Evolutionary conservation across 345 rosid genomes (phyloP).

Genomic region (Gossypium arboreum): DNA sequence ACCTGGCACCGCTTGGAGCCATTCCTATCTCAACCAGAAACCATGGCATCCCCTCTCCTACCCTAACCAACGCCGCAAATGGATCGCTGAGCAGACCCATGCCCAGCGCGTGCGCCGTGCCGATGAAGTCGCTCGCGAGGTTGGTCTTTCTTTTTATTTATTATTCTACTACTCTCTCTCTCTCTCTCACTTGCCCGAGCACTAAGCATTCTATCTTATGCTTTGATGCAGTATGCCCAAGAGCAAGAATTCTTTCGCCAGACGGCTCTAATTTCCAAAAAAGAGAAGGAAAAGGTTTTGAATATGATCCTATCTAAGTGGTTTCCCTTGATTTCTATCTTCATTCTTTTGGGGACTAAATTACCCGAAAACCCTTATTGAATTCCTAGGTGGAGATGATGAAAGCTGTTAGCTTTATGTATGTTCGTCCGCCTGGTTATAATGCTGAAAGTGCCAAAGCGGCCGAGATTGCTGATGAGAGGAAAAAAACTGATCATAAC

Average conservation of each 20-base stretch:
- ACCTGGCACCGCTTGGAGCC: constrained; percentile 98
- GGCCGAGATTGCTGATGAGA: constrained; percentile 71
- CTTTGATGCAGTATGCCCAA: constrained; percentile 65
- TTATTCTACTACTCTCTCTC: not conserved
- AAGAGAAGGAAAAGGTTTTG: constrained; percentile 91
- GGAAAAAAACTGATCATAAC: constrained; percentile 31
- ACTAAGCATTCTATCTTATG: not conserved
- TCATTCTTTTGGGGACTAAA: not conserved
- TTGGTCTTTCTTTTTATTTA: constrained; percentile 8
- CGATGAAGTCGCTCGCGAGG: constrained; percentile 93
- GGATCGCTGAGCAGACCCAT: constrained; percentile 96
- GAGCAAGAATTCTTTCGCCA: constrained; percentile 98
- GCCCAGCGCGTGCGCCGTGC: constrained; percentile 65
- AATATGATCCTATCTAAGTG: not conserved
- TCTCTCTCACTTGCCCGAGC: not conserved
- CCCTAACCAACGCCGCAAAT: constrained; percentile 96
- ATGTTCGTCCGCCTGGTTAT: constrained; percentile 94
- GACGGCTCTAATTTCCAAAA: constrained; percentile 83
- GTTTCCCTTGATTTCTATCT: not conserved
- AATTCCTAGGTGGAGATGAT: constrained; percentile 62
- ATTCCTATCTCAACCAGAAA: constrained; percentile 89
- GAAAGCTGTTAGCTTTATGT: constrained; percentile 99
- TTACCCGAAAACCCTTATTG: not conserved
- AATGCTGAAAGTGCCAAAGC: constrained; percentile 96
- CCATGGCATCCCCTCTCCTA: constrained; percentile 99